These are phyloP conservation scores for Aschersonia sp. DNA, from an alignment of 2,329 filamentous ascomycete genomes.

Conservation along the genomic window DNA sequence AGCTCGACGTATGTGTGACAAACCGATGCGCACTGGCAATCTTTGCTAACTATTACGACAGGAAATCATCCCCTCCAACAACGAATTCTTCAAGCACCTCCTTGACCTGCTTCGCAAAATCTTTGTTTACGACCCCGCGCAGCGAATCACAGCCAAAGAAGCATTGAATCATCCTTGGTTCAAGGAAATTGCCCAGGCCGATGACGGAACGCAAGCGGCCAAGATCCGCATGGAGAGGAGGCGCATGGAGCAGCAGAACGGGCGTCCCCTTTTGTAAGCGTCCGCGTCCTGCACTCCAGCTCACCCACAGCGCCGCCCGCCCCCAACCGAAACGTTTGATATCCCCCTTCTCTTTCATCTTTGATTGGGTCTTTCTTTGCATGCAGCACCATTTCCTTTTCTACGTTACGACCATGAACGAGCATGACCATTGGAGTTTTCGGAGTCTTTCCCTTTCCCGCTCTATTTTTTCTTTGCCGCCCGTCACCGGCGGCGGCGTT, in stretches of 20 bases:
- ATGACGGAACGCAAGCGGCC: conserved; percentile 46
- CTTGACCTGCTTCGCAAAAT: conserved; percentile 45
- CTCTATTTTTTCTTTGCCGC: not conserved
- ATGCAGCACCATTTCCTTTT: not conserved
- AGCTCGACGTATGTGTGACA: conserved; percentile 36
- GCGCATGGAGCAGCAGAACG: conserved; percentile 3
- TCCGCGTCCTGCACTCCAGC: no score
- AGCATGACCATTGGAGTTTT: not conserved
- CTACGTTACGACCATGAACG: not conserved
- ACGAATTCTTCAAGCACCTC: conserved; percentile 38
- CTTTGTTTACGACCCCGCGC: conserved; percentile 44
- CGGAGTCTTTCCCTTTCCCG: no score
- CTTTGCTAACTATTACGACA: not conserved
- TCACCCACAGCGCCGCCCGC: no score
- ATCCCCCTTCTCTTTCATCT: not conserved
- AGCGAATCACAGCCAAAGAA: conserved; percentile 45
- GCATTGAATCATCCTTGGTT: conserved; percentile 49
- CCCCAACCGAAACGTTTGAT: no score
- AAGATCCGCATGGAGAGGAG: conserved; percentile 27
- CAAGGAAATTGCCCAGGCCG: conserved; percentile 39
- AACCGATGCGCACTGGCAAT: no score
- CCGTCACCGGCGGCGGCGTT: no score
- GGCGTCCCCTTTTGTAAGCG: not conserved
- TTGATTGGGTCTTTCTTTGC: not conserved
- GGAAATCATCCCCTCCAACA: conserved; percentile 41